A percentile compares a stretch with the other conserved stretches of the same genome.
These are phyloP conservation scores for Auricularia heimuer DNA, from an alignment of 768 basidiomycete genomes.

Conservation along the genomic window DNA sequence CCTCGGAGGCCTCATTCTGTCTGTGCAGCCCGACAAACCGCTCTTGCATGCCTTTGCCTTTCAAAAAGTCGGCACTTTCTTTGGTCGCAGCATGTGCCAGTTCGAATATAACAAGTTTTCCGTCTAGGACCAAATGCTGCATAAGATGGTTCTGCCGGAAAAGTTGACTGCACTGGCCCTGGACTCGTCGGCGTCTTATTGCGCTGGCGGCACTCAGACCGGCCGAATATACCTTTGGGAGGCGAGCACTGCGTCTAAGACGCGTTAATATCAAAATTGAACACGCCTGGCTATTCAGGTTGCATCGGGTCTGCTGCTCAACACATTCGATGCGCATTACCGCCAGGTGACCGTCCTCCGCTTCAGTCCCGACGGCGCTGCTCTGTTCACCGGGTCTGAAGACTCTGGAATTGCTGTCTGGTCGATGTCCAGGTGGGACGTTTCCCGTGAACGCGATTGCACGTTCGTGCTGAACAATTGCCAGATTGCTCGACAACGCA, in stretches of 20 bases:
- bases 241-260: conserved; percentile 34
- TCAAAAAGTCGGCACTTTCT: conserved; percentile 58
- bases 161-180: conserved; percentile 73
- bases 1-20: conserved; percentile 75
- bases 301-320: conserved; percentile 86
- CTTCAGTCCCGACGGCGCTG: conserved; percentile 74
- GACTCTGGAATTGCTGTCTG: conserved; percentile 87
- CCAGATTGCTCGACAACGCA: conserved; percentile 67
- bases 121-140: conserved; percentile 74
- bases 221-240: conserved; percentile 96
- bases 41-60: conserved; percentile 86
- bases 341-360: conserved; percentile 72
- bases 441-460: too few species aligned
- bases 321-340: conserved; percentile 94
- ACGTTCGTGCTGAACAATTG: too few species aligned
- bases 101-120: background rate
- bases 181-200: conserved; percentile 63
- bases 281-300: conserved; percentile 38
- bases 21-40: conserved; percentile 81
- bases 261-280: conserved; percentile 9
- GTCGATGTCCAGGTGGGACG: conserved; percentile 60
- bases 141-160: conserved; percentile 84
- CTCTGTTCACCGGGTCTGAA: conserved; percentile 78
- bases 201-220: conserved; percentile 79
- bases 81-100: background rate